A percentile compares a stretch with the other conserved stretches of the same genome.
Conservation (phyloP, 176 grass and related monocot species). For the Zea luxurians region DNA sequence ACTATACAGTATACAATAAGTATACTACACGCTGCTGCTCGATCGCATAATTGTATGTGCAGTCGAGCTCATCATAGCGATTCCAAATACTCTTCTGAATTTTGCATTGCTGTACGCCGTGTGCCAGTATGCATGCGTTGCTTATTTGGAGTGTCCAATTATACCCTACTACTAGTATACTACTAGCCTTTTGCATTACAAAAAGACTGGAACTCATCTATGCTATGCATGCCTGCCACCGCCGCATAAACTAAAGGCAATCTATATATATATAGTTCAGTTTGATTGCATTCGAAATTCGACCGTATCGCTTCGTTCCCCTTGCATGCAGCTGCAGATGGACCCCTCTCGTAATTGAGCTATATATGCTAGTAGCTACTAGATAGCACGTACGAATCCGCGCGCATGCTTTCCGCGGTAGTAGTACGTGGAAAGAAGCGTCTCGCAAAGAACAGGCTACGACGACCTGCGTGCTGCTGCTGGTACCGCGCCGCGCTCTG, state of each 20-base stretch:
- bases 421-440: conserved; percentile 34
- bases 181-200: neutral
- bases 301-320: too few species aligned
- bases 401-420: neutral
- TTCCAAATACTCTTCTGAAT: conserved; percentile 15
- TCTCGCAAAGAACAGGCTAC: conserved; percentile 15
- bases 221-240: too few species aligned
- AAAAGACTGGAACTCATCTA: neutral
- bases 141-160: neutral
- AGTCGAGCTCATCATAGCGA: neutral
- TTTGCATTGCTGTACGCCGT: neutral
- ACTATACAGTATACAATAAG: too few species aligned
- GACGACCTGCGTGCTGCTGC: neutral
- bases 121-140: neutral
- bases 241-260: too few species aligned
- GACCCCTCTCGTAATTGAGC: too few species aligned
- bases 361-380: too few species aligned
- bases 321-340: too few species aligned
- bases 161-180: neutral
- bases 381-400: too few species aligned
- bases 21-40: too few species aligned
- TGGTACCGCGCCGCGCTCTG: neutral
- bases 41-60: too few species aligned
- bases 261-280: too few species aligned
- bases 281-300: too few species aligned